Base-by-base conservation (phyloP, 108 stramenopile species). In the Stephanodiscus triporus region DNA sequence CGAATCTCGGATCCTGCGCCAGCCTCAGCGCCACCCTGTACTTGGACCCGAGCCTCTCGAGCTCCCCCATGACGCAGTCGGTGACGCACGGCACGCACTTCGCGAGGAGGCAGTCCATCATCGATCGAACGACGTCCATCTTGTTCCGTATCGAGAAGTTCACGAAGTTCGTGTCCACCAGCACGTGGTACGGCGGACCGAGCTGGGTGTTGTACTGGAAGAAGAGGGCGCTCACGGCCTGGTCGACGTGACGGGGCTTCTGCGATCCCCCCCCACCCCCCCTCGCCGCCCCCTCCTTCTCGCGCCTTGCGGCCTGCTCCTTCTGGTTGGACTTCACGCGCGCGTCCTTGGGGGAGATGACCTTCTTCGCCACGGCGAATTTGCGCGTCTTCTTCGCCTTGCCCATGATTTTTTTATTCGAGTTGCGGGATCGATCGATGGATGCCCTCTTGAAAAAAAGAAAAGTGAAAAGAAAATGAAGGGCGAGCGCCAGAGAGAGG, bases 91-190 rank as follows among this genome's bases (percentile, higher is more conserved):
- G 99, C 26, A 97, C 96, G 75, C 97, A 97, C 83, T 99, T 99
- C 61, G 99, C 99, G 53, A 99, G 85, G 26, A 99, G 84, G 76
- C 99, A 99, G 82, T 99, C 99, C 97, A 98, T 99, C 98, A 99
- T 99, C 61, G 95, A 83, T 29, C 96, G 91, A n/a, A 98, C 88
- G 32, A 99, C 89, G 64, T 99, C 99, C 67, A 99, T 84, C 66
- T 99, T 99, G 84, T 99, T 99, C 59, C 90, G 91, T 68, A 98
- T 98, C 51, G 94, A 94, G 71, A 98, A 98, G 73, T 99, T 98
- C 77, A 99, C 94, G 89, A 99, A 99, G 85, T 99, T 99, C 32
- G 99, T 99, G 84, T 99, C 99, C 29, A 99, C 90, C 23, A 99
- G 73, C 8, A 99, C 88, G 77, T 97, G 96, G 74, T 98, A 99